Conservation (phyloP, 2,329 filamentous ascomycete species). For the Claviceps maximensis region DNA sequence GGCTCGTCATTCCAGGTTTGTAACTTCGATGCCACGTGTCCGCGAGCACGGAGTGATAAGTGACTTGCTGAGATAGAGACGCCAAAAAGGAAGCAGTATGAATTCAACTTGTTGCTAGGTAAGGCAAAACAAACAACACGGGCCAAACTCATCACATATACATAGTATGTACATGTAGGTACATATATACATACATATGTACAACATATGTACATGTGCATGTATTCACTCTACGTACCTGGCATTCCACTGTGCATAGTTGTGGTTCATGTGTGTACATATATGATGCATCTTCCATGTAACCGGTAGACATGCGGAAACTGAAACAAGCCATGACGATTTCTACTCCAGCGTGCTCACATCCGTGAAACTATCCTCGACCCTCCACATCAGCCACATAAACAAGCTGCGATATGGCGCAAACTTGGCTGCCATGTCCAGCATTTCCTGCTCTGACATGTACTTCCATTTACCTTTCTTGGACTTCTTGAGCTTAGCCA, state of each 20-base stretch:
- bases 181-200: neutral
- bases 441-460: slow-evolving; percentile 89
- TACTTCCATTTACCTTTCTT: slow-evolving; percentile 93
- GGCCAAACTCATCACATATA: neutral
- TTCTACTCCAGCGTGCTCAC: slow-evolving; percentile 43
- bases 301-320: neutral
- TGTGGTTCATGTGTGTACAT: too few relatives aligned
- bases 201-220: too few relatives aligned
- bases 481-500: slow-evolving; percentile 74
- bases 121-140: too few relatives aligned
- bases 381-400: slow-evolving; percentile 98
- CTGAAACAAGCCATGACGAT: neutral
- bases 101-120: too few relatives aligned
- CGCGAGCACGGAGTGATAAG: too few relatives aligned
- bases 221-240: too few relatives aligned
- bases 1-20: too few relatives aligned
- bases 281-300: neutral
- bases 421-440: slow-evolving; percentile 66
- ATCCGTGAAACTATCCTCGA: slow-evolving; percentile 56
- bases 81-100: too few relatives aligned
- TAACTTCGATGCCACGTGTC: too few relatives aligned
- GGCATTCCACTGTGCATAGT: too few relatives aligned
- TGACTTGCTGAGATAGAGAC: too few relatives aligned
- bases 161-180: too few relatives aligned
- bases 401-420: slow-evolving; percentile 80